A percentile compares a stretch with the other conserved stretches of the same genome.
Conservation (phyloP, 1,284 basidiomycete species). For the Tilletia indica region DNA sequence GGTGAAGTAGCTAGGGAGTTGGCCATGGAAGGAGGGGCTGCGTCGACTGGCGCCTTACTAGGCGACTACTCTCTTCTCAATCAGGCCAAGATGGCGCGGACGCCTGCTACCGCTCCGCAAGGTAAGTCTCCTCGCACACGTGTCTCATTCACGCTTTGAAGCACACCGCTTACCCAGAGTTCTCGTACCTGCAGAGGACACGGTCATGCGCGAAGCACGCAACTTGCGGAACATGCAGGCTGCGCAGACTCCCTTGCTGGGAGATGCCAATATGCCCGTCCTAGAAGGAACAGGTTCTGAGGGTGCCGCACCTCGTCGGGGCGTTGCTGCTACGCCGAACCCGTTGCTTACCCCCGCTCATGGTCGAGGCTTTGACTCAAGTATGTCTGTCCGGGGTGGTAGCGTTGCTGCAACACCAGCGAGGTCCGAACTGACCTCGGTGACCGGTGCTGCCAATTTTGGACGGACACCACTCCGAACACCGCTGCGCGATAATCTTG, state of each 20-base stretch:
- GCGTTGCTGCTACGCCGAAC: constrained; percentile 80
- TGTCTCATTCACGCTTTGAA: neutral
- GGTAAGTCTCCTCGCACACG: constrained; percentile 63
- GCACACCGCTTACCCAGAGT: neutral
- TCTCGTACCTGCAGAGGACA: constrained; percentile 28
- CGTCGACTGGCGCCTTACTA: constrained; percentile 76
- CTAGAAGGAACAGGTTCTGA: constrained; percentile 87
- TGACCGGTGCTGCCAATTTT: constrained; percentile 34
- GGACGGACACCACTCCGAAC: constrained; percentile 80
- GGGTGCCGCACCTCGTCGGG: constrained; percentile 75
- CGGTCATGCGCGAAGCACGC: constrained; percentile 82
- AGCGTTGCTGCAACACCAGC: constrained; percentile 63
- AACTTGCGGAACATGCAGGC: constrained; percentile 90
- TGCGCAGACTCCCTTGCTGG: constrained; percentile 88
- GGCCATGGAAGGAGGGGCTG: constrained; percentile 63
- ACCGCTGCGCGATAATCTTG: constrained; percentile 83
- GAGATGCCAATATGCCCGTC: constrained; percentile 91
- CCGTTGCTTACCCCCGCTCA: constrained; percentile 73
- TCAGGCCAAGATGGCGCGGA: constrained; percentile 82
- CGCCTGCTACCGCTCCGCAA: constrained; percentile 85
- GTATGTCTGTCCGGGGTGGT: constrained; percentile 16
- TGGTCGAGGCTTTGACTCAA: constrained; percentile 22
- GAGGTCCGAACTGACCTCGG: constrained; percentile 39
- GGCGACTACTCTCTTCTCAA: constrained; percentile 90
- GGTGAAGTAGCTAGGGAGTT: constrained; percentile 82